These are phyloP conservation scores for thale cress (Arabidopsis thaliana) DNA, from an alignment of 345 rosid genomes.

Conservation along the genomic window TAIR10.1 NC_003076.8:6129501-6130000, in stretches of 20 bases:
- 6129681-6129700: conserved; percentile 76
- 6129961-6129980: conserved; percentile 84
- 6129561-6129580: conserved; percentile 61
- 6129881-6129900: conserved; percentile 84
- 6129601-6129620: conserved; percentile 72
- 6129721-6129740: conserved; percentile 68
- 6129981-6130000: conserved; percentile 66
- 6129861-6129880: conserved; percentile 67
- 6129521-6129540: conserved; percentile 72
- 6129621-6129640: conserved; percentile 73
- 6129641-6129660: conserved; percentile 68
- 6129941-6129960: conserved; percentile 82
- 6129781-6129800: conserved; percentile 65
- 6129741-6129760: conserved; percentile 80
- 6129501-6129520: conserved; percentile 61
- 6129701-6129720: conserved; percentile 58
- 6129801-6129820: conserved; percentile 60
- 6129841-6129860: conserved; percentile 79
- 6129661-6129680: conserved; percentile 69
- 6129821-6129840: conserved; percentile 62
- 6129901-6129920: conserved; percentile 74
- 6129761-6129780: conserved; percentile 67
- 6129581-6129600: conserved; percentile 58
- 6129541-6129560: conserved; percentile 83
- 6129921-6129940: conserved; percentile 69